These are phyloP conservation scores for Trichoderma virens DNA, from an alignment of 495 filamentous ascomycete genomes.

Conservation along the genomic window DNA sequence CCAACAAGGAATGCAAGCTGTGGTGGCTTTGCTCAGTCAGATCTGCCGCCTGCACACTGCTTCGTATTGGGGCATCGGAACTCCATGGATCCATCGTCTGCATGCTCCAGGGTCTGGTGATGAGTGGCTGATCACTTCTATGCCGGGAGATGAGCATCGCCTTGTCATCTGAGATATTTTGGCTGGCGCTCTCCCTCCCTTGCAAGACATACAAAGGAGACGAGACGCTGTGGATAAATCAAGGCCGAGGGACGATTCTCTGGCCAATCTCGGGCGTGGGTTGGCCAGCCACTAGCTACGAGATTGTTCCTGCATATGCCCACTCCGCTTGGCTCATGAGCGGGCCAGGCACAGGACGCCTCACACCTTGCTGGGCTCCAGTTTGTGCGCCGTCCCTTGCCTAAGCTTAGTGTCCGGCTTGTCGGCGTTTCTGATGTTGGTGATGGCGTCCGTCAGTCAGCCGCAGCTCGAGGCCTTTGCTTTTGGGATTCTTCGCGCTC, in stretches of 20 bases:
- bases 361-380: neutral
- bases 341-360: slow-evolving; percentile 1
- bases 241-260: neutral
- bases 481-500: neutral
- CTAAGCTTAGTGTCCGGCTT: neutral
- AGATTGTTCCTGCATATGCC: slow-evolving; percentile 7
- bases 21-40: too few species aligned
- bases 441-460: neutral
- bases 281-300: neutral
- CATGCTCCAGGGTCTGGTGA: neutral
- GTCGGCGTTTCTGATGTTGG: slow-evolving; percentile 8
- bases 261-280: neutral
- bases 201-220: neutral
- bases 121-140: neutral
- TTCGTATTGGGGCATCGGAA: neutral
- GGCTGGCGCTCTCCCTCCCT: neutral
- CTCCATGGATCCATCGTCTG: neutral
- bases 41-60: neutral
- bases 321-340: slow-evolving; percentile 3
- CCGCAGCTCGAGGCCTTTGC: neutral
- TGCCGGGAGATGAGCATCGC: slow-evolving; percentile 1
- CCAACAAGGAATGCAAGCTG: neutral
- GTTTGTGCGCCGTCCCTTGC: neutral
- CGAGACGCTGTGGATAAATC: neutral
- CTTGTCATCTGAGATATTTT: slow-evolving; percentile 2